Evolutionary conservation across 371 early-diverging fungal genomes (phyloP).

Genomic region (Rhizopus sp.): DNA sequence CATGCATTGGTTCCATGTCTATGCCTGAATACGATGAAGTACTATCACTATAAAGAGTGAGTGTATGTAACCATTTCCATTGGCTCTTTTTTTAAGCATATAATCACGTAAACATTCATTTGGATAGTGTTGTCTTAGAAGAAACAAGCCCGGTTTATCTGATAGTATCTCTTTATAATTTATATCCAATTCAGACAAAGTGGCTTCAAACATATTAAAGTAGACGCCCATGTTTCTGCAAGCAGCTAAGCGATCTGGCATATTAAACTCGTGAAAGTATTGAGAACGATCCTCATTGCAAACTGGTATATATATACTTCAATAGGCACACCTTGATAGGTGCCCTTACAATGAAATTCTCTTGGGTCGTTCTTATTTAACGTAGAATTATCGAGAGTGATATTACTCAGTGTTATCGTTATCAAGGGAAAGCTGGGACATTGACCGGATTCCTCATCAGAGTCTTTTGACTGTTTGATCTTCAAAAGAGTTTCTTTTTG

Average conservation of each 20-base stretch:
- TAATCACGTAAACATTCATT: constrained; percentile 4
- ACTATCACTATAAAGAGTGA: neutral
- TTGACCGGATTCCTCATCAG: no score
- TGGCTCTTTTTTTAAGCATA: neutral
- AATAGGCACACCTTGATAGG: no score
- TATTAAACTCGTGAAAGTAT: neutral
- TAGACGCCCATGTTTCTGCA: constrained; percentile 17
- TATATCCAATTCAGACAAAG: neutral
- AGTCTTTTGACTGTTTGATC: no score
- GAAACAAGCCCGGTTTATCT: neutral
- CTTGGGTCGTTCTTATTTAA: no score
- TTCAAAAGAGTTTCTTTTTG: no score
- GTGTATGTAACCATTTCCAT: neutral
- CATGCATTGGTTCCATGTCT: constrained; percentile 4
- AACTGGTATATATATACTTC: no score
- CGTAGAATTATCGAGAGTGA: no score
- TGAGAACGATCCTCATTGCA: no score
- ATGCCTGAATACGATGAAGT: neutral
- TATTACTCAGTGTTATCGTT: no score
- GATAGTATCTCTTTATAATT: neutral
- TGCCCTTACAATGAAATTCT: no score
- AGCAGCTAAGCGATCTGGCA: neutral
- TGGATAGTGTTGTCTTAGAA: constrained; percentile 4
- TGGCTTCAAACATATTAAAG: constrained; percentile 5
- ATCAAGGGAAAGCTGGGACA: no score